Evolutionary conservation across 371 early-diverging fungal species (phyloP), one percentile per base, ranked within the genome.

Genomic region (Mucor sp.): DNA sequence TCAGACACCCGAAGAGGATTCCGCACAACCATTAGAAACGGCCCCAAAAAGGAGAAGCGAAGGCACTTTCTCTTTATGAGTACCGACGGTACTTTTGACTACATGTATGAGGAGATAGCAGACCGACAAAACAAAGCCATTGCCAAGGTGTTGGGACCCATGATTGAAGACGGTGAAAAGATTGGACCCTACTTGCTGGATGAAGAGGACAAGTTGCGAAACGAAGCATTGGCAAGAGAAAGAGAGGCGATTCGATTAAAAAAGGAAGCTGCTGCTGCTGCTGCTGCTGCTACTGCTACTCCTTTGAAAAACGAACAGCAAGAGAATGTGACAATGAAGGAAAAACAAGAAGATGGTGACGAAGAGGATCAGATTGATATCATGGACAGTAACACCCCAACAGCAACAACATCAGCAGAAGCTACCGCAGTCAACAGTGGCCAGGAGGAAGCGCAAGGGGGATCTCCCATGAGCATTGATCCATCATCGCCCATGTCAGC

Each of bases 111-210:
- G 61, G 84, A 84, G 39, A 74, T 76, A 12, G 73, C 84, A 1
- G 81, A 84, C 25, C 69, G 78, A 63, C 84, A 84, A 33, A 84
- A 84, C 58, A 72, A 77, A 48, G 80, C 78, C 0, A 74, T 84
- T 25, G 84, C 82, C 3, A 81, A 78, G 47, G 72, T 66, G 0
- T 61, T 84, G 17, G 84, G 84, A 14, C 78, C 77, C 4, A 78
- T 81, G 78, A 75, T 84, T 69, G 83, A 83, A 67, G 84, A 84
- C 61, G 84, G 81, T 12, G 84, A 81, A 48, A 81, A 84, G 53
- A 66, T 78, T 50, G 84, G 79, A 12, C 65, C 62, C 3, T 68
- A 75, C 28, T 23, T 78, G 43, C n/a, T 82, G n/a, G 77, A 77
- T 17, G 74, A 82, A 44, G 77, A 78, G 53, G 66, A 70, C 14